Evolutionary conservation across 495 filamentous ascomycete genomes (phyloP).

Genomic region (Penicillium psychrofluorescens): DNA sequence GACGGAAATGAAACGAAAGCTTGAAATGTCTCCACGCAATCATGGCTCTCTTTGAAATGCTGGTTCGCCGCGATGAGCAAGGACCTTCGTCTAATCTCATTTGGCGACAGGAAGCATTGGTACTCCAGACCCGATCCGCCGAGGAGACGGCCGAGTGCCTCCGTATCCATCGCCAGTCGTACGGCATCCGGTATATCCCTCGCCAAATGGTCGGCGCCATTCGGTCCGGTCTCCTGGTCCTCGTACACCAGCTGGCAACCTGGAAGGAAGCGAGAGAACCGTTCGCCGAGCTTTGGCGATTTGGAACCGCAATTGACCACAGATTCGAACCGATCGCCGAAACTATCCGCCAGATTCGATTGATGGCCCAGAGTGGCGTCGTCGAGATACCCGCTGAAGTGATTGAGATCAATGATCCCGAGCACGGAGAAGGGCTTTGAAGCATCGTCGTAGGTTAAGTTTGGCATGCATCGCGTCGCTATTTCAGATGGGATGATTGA

Average conservation of each 20-base stretch:
- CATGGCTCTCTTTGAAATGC: conserved; percentile 16
- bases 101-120: conserved; percentile 9
- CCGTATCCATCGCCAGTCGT: conserved; percentile 20
- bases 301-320: conserved; percentile 20
- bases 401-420: too few species aligned
- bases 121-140: conserved; percentile 15
- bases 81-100: neutral
- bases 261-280: conserved; percentile 14
- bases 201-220: conserved; percentile 25
- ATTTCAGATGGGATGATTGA: too few species aligned
- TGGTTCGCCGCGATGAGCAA: conserved; percentile 14
- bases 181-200: conserved; percentile 27
- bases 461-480: too few species aligned
- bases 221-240: conserved; percentile 16
- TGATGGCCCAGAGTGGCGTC: conserved; percentile 5
- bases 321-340: conserved; percentile 20
- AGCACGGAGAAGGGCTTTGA: too few species aligned
- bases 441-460: too few species aligned
- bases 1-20: conserved; percentile 5
- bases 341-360: conserved; percentile 18
- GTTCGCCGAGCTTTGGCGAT: conserved; percentile 28
- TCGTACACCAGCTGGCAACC: conserved; percentile 17
- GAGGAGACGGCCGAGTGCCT: conserved; percentile 26
- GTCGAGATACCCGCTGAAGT: conserved; percentile 18
- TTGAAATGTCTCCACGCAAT: conserved; percentile 22